Evolutionary conservation across 208 protist genomes (phyloP).

Genomic region (Leptomonas seymouri): DNA sequence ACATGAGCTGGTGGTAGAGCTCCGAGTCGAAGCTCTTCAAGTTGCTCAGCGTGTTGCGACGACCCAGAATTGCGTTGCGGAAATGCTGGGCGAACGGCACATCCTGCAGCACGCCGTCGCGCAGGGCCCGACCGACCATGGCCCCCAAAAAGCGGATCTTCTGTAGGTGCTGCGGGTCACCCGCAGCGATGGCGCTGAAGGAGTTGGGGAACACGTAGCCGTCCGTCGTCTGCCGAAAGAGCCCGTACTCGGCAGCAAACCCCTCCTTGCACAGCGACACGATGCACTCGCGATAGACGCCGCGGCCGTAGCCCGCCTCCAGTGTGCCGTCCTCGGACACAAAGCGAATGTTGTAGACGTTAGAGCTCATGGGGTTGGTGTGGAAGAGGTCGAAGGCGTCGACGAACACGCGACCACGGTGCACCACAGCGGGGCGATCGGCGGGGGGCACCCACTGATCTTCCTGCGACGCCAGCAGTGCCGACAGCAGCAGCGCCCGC

Average conservation of each 20-base stretch:
- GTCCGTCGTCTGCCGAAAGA: slow-evolving; percentile 87
- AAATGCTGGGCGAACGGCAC: slow-evolving; percentile 94
- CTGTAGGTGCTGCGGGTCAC: slow-evolving; percentile 62
- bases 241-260: slow-evolving; percentile 79
- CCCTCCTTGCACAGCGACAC: slow-evolving; percentile 76
- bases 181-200: slow-evolving; percentile 69
- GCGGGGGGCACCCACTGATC: slow-evolving; percentile 20
- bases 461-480: slow-evolving; percentile 45
- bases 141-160: slow-evolving; percentile 90
- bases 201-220: slow-evolving; percentile 93
- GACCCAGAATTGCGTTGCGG: slow-evolving; percentile 83
- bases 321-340: slow-evolving; percentile 36
- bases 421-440: slow-evolving; percentile 34
- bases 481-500: slow-evolving; percentile 65
- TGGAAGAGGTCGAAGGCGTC: slow-evolving; percentile 80
- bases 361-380: slow-evolving; percentile 42
- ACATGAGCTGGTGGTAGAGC: slow-evolving; percentile 86
- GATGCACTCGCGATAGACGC: slow-evolving; percentile 94
- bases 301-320: slow-evolving; percentile 91
- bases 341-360: slow-evolving; percentile 72
- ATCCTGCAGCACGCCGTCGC: slow-evolving; percentile 90
- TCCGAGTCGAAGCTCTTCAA: slow-evolving; percentile 86
- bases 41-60: slow-evolving; percentile 91
- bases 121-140: slow-evolving; percentile 90
- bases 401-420: slow-evolving; percentile 78